These are phyloP conservation scores for Neurospora sp. DNA, from an alignment of 495 filamentous ascomycete genomes.

Conservation along the genomic window DNA sequence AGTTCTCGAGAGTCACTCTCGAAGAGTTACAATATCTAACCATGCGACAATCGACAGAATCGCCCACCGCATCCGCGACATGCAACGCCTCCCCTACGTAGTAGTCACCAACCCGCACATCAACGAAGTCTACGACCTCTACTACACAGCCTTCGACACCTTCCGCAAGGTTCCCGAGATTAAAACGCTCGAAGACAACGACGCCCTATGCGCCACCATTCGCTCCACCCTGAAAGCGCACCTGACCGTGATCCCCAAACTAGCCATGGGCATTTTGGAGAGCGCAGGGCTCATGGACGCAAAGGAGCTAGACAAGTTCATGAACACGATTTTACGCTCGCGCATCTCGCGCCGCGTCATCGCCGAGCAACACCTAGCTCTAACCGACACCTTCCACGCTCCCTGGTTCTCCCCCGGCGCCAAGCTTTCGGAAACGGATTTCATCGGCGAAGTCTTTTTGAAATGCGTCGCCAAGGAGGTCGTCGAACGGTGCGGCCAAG, in stretches of 20 bases:
- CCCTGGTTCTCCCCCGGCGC: constrained; percentile 85
- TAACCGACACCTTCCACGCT: constrained; percentile 93
- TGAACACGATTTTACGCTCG: constrained; percentile 86
- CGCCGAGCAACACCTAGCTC: constrained; percentile 89
- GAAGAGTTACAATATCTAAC: not conserved
- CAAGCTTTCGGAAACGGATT: constrained; percentile 64
- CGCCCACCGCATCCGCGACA: constrained; percentile 90
- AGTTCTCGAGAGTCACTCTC: constrained; percentile 3
- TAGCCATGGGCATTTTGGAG: constrained; percentile 90
- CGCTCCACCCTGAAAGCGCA: constrained; percentile 74
- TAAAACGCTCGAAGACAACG: constrained; percentile 81
- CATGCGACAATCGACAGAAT: constrained; percentile 39
- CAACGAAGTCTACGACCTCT: constrained; percentile 89
- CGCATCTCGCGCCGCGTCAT: constrained; percentile 93
- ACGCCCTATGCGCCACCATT: constrained; percentile 73
- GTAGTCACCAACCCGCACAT: constrained; percentile 94
- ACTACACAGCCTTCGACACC: constrained; percentile 89
- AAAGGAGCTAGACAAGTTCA: constrained; percentile 80
- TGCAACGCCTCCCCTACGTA: constrained; percentile 92
- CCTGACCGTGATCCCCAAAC: constrained; percentile 81
- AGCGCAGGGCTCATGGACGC: constrained; percentile 67
- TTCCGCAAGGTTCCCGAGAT: constrained; percentile 78
- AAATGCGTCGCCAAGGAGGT: constrained; percentile 89
- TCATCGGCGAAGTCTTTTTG: constrained; percentile 91
- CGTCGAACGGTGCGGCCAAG: constrained; percentile 67